Conservation (phyloP, 2,329 filamentous ascomycete species). For the Alternaria novae-zelandiae region DNA sequence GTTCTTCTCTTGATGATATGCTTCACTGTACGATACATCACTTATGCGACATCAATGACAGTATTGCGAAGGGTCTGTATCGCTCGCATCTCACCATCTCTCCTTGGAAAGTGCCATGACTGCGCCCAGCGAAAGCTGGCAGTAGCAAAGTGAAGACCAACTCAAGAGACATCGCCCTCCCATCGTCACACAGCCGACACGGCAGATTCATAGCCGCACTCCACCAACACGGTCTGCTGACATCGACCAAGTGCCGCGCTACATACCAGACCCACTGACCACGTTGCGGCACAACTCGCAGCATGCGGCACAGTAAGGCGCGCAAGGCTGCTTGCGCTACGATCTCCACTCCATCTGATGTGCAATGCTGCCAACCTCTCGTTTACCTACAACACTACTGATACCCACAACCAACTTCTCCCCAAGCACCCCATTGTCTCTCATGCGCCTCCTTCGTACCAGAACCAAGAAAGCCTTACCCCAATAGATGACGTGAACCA, state of each 20-base stretch:
- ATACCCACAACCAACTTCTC: no score
- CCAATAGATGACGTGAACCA: not conserved
- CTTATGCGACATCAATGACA: not conserved
- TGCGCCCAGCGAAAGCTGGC: not conserved
- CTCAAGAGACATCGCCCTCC: not conserved
- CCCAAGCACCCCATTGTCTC: not conserved
- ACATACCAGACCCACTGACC: not conserved
- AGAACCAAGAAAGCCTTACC: not conserved
- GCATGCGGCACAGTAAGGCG: not conserved
- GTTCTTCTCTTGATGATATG: not conserved
- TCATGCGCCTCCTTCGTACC: not conserved
- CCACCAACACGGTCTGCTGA: slow-evolving; percentile 6
- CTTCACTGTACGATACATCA: not conserved
- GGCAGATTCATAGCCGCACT: not conserved
- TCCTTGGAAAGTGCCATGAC: not conserved
- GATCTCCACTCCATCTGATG: not conserved
- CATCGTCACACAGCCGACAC: not conserved
- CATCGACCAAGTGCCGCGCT: not conserved
- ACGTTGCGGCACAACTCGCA: slow-evolving; percentile 7
- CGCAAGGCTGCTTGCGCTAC: not conserved
- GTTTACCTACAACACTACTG: not conserved
- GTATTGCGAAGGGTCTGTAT: not conserved
- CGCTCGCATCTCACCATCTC: not conserved
- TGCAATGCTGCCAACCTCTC: not conserved
- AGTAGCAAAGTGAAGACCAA: not conserved